phyloP scores from a whole-genome alignment of 2,329 filamentous ascomycete genomes.

The Penicillium sp. region DNA sequence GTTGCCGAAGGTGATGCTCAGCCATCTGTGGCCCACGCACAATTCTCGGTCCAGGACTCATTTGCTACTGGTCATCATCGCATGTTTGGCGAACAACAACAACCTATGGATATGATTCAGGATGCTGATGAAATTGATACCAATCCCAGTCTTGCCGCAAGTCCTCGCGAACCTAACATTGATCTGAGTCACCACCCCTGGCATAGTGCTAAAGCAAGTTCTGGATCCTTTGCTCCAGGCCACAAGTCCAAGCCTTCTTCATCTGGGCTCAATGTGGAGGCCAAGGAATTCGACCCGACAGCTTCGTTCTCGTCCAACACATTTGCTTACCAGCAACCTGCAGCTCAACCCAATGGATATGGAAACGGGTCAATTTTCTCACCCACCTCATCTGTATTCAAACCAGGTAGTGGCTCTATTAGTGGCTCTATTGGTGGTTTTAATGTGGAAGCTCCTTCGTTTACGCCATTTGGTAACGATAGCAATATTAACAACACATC shows the following conservation, averaged over 20 bases:
- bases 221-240: constrained; percentile 40
- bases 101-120: constrained; percentile 31
- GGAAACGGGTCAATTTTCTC: constrained; percentile 26
- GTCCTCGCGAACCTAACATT: constrained; percentile 43
- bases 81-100: constrained; percentile 31
- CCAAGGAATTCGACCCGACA: constrained; percentile 74
- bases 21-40: constrained; percentile 17
- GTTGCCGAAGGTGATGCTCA: constrained; percentile 29
- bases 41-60: constrained; percentile 14
- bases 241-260: constrained; percentile 62
- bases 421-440: constrained; percentile 21
- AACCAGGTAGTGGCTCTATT: constrained; percentile 25
- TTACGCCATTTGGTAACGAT: constrained; percentile 53
- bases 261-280: constrained; percentile 82
- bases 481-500: constrained; percentile 11
- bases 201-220: constrained; percentile 32
- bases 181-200: constrained; percentile 28
- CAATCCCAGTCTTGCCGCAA: constrained; percentile 68
- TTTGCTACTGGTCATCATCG: constrained; percentile 29
- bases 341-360: constrained; percentile 39
- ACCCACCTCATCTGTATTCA: constrained; percentile 23
- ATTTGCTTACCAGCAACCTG: constrained; percentile 38
- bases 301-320: constrained; percentile 47
- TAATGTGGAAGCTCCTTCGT: constrained; percentile 66
- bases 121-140: constrained; percentile 67